These are phyloP conservation scores for Curvularia sp. DNA, from an alignment of 2,329 filamentous ascomycete species.

Conservation along the genomic window DNA sequence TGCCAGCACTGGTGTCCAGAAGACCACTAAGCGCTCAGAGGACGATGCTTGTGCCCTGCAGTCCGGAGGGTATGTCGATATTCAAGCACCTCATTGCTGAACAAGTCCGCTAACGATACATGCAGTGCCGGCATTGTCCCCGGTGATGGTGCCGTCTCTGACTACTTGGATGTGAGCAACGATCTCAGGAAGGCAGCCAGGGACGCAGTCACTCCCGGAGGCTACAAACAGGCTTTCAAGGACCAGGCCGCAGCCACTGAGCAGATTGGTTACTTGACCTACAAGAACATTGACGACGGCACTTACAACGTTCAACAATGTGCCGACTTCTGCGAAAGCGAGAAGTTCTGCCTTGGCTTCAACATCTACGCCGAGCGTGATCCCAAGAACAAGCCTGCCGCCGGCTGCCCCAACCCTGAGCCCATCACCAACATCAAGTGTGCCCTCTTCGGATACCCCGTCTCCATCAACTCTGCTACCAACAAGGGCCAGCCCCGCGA, in stretches of 20 bases:
- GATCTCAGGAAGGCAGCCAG: too few relatives aligned
- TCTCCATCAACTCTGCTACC: constrained; percentile 24
- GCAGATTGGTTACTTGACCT: constrained; percentile 40
- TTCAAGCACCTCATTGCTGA: background rate
- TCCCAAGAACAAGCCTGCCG: constrained; percentile 23
- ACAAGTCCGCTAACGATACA: background rate
- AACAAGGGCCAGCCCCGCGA: constrained; percentile 36
- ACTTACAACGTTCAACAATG: constrained; percentile 28
- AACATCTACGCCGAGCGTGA: constrained; percentile 43
- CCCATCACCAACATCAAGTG: constrained; percentile 40
- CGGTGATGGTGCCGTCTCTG: constrained; percentile 8
- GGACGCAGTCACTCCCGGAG: too few relatives aligned
- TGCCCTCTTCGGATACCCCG: constrained; percentile 39
- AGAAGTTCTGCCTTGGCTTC: constrained; percentile 38
- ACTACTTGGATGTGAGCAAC: constrained; percentile 18
- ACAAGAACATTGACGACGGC: constrained; percentile 29
- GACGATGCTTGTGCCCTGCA: too few relatives aligned
- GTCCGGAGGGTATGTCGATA: constrained; percentile 25
- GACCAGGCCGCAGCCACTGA: constrained; percentile 26
- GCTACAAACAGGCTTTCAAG: too few relatives aligned
- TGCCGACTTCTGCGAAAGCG: constrained; percentile 31
- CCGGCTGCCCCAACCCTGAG: constrained; percentile 26
- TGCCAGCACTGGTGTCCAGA: constrained; percentile 15
- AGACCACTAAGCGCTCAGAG: too few relatives aligned
- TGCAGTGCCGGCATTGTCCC: background rate